Base-by-base conservation (phyloP, 2,329 filamentous ascomycete genomes). In the Talaromyces amestolkiae region DNA sequence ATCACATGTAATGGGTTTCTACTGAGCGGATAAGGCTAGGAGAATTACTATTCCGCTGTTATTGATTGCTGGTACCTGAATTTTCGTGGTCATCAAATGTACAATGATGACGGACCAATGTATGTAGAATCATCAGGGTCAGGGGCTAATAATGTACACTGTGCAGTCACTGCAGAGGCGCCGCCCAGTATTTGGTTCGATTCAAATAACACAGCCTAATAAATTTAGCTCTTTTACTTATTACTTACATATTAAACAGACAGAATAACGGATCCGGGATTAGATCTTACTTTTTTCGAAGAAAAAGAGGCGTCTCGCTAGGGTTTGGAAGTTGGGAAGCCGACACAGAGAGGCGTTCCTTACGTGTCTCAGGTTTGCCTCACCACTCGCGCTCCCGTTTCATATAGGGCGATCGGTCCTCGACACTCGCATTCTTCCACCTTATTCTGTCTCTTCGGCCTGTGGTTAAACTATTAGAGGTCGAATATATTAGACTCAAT, bases 281-380 rank as follows among this genome's bases (percentile, higher is more conserved):
- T 15, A 27, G 24, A 17, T 45, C 9, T 19, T 45, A 5, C 5
- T 3, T 22, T 31, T 22, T 22, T 22, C 22, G 2, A 10, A 24
- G 15, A n/a, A 60, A 45, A 43, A 31, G 2, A 41, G 59, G 59
- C 47, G 60, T 62, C 22, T 51, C 43, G 45, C 43, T 49, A 61
- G 47, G 33, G 59, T 62, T 54, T 62, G 31, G 35, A 27, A 54
- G 33, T 61, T 43, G 17, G 35, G 6, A 54, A 27, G 35, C 45
- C 60, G 47, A 54, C 60, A 62, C 60, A 54, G 5, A 24, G 47
- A 62, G 61, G 61, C 61, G 61, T 58, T 58, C 51, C 22, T 24
- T 24, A 7, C 6, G 35, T 56, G 61, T 63, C 51, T 63, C 61
- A 63, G 61, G 15, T 54, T 24, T 63, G 61, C 61, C 24, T 63